These are phyloP conservation scores for Calonectria fujianensis DNA, from an alignment of 2,329 filamentous ascomycete species.

Conservation along the genomic window DNA sequence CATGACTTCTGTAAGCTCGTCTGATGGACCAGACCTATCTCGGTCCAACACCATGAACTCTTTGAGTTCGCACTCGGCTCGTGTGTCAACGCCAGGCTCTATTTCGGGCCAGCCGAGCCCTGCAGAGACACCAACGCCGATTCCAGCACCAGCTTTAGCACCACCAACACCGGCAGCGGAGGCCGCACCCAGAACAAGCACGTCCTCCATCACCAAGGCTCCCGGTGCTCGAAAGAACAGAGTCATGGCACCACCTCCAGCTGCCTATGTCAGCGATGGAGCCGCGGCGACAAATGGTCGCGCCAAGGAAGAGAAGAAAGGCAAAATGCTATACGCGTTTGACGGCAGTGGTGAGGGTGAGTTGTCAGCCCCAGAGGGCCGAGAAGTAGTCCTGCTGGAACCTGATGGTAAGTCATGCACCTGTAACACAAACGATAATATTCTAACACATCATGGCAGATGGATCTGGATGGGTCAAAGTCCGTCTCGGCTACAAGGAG, in stretches of 20 bases:
- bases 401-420: slow-evolving; percentile 83
- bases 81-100: slow-evolving; percentile 82
- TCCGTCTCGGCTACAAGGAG: slow-evolving; percentile 83
- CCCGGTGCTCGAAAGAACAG: slow-evolving; percentile 76
- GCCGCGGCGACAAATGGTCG: slow-evolving; percentile 67
- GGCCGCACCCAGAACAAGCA: slow-evolving; percentile 51
- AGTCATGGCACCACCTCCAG: slow-evolving; percentile 90
- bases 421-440: background rate
- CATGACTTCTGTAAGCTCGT: slow-evolving; percentile 64
- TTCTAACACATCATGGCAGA: slow-evolving; percentile 72
- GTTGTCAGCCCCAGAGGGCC: slow-evolving; percentile 85
- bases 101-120: slow-evolving; percentile 69
- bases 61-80: slow-evolving; percentile 87
- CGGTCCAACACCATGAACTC: slow-evolving; percentile 94
- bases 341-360: slow-evolving; percentile 88
- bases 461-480: slow-evolving; percentile 92
- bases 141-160: slow-evolving; percentile 55
- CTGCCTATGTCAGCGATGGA: slow-evolving; percentile 84
- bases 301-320: slow-evolving; percentile 72
- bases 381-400: slow-evolving; percentile 86
- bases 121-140: slow-evolving; percentile 63
- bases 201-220: slow-evolving; percentile 54
- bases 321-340: slow-evolving; percentile 93
- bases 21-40: slow-evolving; percentile 81
- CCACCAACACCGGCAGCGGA: slow-evolving; percentile 42